Conservation (phyloP, 306 rosid genomes). For the Vigna mungo region DNA sequence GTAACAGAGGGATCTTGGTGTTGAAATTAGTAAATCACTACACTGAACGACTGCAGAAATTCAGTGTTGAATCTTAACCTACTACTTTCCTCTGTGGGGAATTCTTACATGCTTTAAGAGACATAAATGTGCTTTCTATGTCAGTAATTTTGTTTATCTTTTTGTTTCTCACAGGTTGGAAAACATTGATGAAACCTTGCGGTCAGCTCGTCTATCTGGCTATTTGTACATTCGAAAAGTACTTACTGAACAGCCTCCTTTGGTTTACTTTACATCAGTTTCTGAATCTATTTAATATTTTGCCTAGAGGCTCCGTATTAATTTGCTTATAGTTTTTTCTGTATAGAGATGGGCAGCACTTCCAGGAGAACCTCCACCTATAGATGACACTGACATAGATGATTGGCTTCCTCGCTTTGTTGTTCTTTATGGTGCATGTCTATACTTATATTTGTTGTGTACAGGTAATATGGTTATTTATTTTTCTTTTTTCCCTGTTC, state of each 20-base stretch:
- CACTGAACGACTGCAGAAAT: neutral
- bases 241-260: constrained; percentile 43
- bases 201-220: constrained; percentile 82
- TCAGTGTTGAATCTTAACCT: neutral
- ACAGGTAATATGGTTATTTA: constrained; percentile 62
- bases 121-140: constrained; percentile 11
- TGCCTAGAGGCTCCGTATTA: constrained; percentile 33
- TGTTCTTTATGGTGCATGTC: constrained; percentile 79
- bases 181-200: constrained; percentile 78
- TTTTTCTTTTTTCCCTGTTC: neutral
- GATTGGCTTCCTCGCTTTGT: constrained; percentile 95
- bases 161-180: constrained; percentile 70
- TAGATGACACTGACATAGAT: constrained; percentile 79
- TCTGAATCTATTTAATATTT: neutral
- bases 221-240: constrained; percentile 84
- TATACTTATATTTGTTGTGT: constrained; percentile 70
- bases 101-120: constrained; percentile 19
- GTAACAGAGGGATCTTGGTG: constrained; percentile 12
- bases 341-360: constrained; percentile 79
- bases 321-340: constrained; percentile 26
- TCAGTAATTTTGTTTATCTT: constrained; percentile 28
- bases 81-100: neutral
- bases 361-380: constrained; percentile 87
- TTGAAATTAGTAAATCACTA: constrained; percentile 37
- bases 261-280: constrained; percentile 28